Percentiles rank a stretch among this genome's conserved stretches.
Evolutionary conservation across 371 early-diverging fungal genomes (phyloP).

Genomic region (Rhizopus delemar): DNA sequence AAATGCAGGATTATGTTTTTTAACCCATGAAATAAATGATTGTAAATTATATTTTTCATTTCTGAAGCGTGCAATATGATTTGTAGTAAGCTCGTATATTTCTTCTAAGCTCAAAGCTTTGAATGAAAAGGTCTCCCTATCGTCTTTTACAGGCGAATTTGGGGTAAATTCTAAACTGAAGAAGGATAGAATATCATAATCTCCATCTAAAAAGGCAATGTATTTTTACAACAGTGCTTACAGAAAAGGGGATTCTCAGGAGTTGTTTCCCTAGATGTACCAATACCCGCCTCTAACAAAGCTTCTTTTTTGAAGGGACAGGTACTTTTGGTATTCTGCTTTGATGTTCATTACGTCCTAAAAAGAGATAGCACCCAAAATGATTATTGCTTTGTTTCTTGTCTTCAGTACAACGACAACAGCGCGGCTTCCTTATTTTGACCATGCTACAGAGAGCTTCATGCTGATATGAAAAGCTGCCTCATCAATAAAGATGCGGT

Average conservation of each 20-base stretch:
- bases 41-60: not conserved
- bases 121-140: not conserved
- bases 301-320: not conserved
- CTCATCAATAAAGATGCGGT: no score
- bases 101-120: not conserved
- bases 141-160: not conserved
- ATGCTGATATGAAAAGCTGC: no score
- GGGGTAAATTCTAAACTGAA: not conserved
- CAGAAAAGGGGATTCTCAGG: not conserved
- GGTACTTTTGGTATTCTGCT: no score
- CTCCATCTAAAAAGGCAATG: not conserved
- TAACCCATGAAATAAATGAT: not conserved
- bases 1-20: not conserved
- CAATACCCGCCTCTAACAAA: not conserved
- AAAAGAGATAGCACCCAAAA: no score
- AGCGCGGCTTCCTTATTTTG: no score
- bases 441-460: no score
- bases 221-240: not conserved
- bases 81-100: not conserved
- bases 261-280: not conserved
- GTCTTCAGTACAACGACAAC: no score
- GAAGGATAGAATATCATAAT: not conserved
- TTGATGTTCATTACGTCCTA: no score
- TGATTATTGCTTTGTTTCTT: no score
- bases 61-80: not conserved